These are phyloP conservation scores for Penicillium sp. DNA, from an alignment of 2,329 filamentous ascomycete genomes.

Conservation along the genomic window DNA sequence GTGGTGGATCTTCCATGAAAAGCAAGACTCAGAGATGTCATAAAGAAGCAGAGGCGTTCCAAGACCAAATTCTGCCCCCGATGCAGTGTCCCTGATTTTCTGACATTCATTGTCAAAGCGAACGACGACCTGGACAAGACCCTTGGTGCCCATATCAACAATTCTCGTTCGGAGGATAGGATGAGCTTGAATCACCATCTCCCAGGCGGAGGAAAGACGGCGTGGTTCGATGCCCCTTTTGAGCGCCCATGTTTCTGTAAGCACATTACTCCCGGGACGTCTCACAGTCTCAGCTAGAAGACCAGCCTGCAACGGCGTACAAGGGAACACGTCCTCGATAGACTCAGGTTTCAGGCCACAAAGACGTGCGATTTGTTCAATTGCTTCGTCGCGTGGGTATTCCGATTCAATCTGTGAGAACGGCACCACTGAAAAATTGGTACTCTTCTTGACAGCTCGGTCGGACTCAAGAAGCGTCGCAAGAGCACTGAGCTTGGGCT, in stretches of 20 bases:
- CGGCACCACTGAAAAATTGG: not conserved
- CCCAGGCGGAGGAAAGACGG: not conserved
- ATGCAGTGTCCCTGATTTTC: not conserved
- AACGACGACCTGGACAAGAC: not conserved
- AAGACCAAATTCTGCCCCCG: not conserved
- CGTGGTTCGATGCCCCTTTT: not conserved
- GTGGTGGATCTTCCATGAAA: slow-evolving; percentile 29
- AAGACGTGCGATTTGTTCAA: not conserved
- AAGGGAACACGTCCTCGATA: not conserved
- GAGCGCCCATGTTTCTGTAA: no score
- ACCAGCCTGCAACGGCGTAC: not conserved
- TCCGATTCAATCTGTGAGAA: not conserved
- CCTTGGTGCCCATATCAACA: not conserved
- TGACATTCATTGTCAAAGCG: not conserved
- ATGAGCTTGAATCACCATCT: slow-evolving; percentile 17
- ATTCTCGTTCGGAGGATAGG: not conserved
- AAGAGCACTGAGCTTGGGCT: not conserved
- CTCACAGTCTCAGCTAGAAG: not conserved
- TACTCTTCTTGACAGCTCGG: not conserved
- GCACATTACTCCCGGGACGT: not conserved
- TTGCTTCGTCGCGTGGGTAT: not conserved
- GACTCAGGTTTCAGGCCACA: not conserved
- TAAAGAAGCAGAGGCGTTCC: not conserved
- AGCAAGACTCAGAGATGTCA: not conserved
- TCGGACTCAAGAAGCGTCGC: not conserved